Evolutionary conservation across 768 basidiomycete genomes (phyloP).

Genomic region (Cystofilobasidium capitatum): DNA sequence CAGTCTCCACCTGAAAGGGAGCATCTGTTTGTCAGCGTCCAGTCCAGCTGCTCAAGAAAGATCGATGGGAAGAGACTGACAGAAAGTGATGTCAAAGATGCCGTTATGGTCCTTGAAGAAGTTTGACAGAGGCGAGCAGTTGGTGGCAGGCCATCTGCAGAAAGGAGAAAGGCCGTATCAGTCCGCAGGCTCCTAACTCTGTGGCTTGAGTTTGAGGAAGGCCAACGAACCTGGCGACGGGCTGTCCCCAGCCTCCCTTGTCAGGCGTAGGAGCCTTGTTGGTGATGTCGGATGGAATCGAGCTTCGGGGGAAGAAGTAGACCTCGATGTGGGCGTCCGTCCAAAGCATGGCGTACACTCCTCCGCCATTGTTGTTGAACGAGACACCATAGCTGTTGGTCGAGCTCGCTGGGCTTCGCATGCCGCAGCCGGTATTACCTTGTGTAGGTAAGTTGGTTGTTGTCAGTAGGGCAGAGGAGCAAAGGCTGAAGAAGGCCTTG

Average conservation of each 20-base stretch:
- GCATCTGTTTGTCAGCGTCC: slow-evolving; percentile 46
- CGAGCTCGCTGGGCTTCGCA: slow-evolving; percentile 48
- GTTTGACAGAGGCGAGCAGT: slow-evolving; percentile 43
- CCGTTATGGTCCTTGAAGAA: slow-evolving; percentile 22
- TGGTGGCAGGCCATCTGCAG: slow-evolving; percentile 66
- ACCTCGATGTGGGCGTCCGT: slow-evolving; percentile 13
- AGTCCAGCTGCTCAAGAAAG: background rate
- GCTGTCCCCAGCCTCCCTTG: slow-evolving; percentile 8
- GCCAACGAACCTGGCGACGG: slow-evolving; percentile 9
- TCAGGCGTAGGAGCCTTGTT: slow-evolving; percentile 59
- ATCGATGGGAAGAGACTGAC: background rate
- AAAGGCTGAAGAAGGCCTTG: background rate
- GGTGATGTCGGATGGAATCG: slow-evolving; percentile 66
- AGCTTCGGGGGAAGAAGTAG: slow-evolving; percentile 60
- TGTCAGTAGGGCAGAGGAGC: background rate
- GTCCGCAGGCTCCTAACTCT: slow-evolving; percentile 59
- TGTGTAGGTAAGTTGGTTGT: slow-evolving; percentile 26
- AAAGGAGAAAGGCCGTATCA: slow-evolving; percentile 73
- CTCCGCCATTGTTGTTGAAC: slow-evolving; percentile 77
- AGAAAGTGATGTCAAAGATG: slow-evolving; percentile 20
- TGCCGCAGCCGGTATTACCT: slow-evolving; percentile 62
- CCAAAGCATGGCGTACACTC: slow-evolving; percentile 55
- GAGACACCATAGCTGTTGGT: slow-evolving; percentile 63
- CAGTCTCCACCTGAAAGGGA: slow-evolving; percentile 73
- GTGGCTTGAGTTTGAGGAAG: background rate